phyloP scores from a whole-genome alignment of 805 yeast species.

The Candida nemodendra region DNA sequence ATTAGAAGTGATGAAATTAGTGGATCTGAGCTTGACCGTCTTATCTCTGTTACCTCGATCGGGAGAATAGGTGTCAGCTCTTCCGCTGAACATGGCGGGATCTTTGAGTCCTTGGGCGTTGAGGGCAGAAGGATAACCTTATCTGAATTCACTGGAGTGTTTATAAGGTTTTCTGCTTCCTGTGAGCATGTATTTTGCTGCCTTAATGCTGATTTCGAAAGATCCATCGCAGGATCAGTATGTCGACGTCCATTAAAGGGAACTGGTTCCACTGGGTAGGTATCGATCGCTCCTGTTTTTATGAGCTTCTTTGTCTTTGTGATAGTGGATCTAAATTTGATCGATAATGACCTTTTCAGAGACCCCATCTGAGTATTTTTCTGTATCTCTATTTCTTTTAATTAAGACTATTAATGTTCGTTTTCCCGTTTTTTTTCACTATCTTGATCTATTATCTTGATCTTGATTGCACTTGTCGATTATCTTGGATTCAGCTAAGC shows the following conservation, averaged over 20 bases:
- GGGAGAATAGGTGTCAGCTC: constrained; percentile 29
- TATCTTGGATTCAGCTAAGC: too few species aligned
- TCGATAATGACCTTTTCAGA: constrained; percentile 16
- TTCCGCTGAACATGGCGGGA: constrained; percentile 30
- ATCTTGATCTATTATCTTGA: too few species aligned
- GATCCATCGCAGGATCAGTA: background rate
- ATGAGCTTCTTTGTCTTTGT: constrained; percentile 9
- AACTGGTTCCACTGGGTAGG: background rate
- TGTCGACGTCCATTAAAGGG: background rate
- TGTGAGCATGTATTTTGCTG: background rate
- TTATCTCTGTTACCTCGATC: background rate
- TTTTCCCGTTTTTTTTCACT: background rate
- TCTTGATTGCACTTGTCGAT: too few species aligned
- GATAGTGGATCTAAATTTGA: constrained; percentile 12
- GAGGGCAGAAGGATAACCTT: constrained; percentile 28
- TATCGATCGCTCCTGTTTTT: background rate
- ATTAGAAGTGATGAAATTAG: constrained; percentile 4
- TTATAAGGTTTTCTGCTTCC: too few species aligned
- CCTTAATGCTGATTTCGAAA: background rate
- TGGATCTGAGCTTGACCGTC: constrained; percentile 3
- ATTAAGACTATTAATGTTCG: too few species aligned
- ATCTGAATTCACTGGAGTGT: too few species aligned
- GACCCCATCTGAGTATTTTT: constrained; percentile 1
- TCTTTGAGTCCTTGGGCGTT: constrained; percentile 26
- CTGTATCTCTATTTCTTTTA: background rate